These are phyloP conservation scores for Deinandra increscens DNA, from an alignment of 129 eudicot species.

Conservation along the genomic window DNA sequence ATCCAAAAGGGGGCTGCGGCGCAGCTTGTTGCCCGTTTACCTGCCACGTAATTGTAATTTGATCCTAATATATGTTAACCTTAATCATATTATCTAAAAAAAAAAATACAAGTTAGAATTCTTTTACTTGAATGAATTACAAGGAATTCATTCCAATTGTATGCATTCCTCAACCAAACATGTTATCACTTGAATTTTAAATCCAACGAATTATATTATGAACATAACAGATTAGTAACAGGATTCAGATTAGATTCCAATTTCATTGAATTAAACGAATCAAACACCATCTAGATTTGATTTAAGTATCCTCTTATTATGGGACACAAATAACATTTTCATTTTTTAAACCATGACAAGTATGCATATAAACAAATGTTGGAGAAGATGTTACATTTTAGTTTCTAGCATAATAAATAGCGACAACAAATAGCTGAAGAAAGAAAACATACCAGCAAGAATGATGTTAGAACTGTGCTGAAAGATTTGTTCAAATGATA, in stretches of 20 bases:
- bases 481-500: constrained; percentile 36
- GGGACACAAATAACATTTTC: background rate
- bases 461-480: background rate
- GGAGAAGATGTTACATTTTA: constrained; percentile 17
- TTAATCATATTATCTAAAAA: too few relatives aligned
- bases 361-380: background rate
- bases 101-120: too few relatives aligned
- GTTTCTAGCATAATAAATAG: background rate
- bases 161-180: background rate
- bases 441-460: constrained; percentile 9
- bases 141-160: background rate
- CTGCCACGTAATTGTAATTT: too few relatives aligned
- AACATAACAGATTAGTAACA: background rate
- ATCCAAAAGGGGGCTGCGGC: too few relatives aligned
- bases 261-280: background rate
- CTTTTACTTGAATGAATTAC: background rate
- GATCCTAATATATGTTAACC: too few relatives aligned
- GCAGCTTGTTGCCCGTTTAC: too few relatives aligned
- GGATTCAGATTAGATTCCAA: too few relatives aligned
- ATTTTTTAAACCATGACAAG: background rate
- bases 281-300: background rate
- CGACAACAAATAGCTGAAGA: background rate
- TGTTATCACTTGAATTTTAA: background rate
- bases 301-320: background rate
- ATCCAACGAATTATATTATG: background rate